Evolutionary conservation across 352 stramenopile species (phyloP).

Genomic region (Phytophthora meadii): DNA sequence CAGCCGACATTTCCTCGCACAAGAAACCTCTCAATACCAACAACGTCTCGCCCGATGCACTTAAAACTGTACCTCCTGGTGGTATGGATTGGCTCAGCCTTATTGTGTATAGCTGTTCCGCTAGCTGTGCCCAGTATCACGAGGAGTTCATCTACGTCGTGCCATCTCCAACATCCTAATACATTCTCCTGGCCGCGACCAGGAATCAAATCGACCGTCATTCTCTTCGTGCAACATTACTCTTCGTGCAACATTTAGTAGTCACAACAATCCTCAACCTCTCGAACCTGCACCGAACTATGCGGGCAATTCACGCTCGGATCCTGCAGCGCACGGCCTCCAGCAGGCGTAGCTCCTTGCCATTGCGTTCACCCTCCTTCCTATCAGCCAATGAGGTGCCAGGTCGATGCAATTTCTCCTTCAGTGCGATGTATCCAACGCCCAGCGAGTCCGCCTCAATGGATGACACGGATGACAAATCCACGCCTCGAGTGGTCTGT

Average conservation of each 20-base stretch:
- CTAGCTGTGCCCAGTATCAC: slow-evolving; percentile 63
- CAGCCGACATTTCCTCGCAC: slow-evolving; percentile 13
- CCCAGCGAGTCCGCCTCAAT: slow-evolving; percentile 54
- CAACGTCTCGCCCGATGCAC: not conserved
- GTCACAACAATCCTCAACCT: slow-evolving; percentile 17
- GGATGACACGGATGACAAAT: slow-evolving; percentile 46
- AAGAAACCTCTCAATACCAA: slow-evolving; percentile 3
- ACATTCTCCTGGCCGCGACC: slow-evolving; percentile 3
- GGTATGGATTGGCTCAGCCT: slow-evolving; percentile 88
- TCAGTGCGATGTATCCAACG: slow-evolving; percentile 68
- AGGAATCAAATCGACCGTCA: slow-evolving; percentile 4
- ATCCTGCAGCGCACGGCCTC: slow-evolving; percentile 22
- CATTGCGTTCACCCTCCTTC: slow-evolving; percentile 17
- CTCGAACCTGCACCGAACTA: slow-evolving; percentile 10
- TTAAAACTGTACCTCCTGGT: slow-evolving; percentile 19
- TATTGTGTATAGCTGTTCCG: slow-evolving; percentile 78
- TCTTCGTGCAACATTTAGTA: slow-evolving; percentile 19
- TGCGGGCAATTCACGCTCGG: slow-evolving; percentile 21
- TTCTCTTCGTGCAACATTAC: slow-evolving; percentile 30
- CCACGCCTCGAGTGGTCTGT: slow-evolving; percentile 66
- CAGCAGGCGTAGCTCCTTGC: slow-evolving; percentile 7
- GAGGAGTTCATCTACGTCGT: slow-evolving; percentile 81
- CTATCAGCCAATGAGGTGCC: not conserved
- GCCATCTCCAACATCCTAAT: slow-evolving; percentile 37
- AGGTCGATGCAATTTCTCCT: slow-evolving; percentile 42